phyloP scores from a whole-genome alignment of 306 rosid species.

The Dalbergia cultrata region DNA sequence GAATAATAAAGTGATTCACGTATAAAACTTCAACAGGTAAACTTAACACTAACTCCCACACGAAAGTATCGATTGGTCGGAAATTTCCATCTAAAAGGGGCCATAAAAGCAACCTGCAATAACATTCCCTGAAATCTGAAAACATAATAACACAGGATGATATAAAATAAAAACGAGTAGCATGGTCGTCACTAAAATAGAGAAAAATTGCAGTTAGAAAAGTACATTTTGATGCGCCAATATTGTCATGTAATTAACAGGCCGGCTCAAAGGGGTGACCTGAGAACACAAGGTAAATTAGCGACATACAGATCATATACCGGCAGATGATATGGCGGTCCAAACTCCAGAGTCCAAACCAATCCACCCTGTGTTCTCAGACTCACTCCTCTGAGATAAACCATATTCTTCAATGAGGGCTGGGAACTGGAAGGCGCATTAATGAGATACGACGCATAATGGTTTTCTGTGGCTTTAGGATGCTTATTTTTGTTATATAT shows the following conservation, averaged over 20 bases:
- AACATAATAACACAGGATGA: background rate
- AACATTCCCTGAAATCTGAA: slow-evolving; percentile 22
- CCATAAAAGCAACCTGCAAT: slow-evolving; percentile 21
- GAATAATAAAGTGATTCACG: too few species aligned
- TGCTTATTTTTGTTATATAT: slow-evolving; percentile 13
- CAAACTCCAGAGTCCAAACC: background rate
- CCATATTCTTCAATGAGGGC: slow-evolving; percentile 11
- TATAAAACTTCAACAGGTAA: too few species aligned
- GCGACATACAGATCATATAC: background rate
- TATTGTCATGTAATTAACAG: background rate
- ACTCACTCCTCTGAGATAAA: slow-evolving; percentile 55
- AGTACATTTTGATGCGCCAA: background rate
- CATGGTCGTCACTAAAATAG: background rate
- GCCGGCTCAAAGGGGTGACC: slow-evolving; percentile 59
- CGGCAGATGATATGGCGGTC: background rate
- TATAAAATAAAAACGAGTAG: background rate
- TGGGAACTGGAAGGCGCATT: background rate
- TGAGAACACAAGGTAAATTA: slow-evolving; percentile 56
- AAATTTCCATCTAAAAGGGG: background rate
- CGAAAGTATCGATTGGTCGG: background rate
- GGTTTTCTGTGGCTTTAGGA: background rate
- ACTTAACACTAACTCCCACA: background rate
- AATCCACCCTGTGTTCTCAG: slow-evolving; percentile 51
- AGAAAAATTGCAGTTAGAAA: background rate
- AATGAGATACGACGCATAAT: background rate